Conservation (phyloP, 2,329 filamentous ascomycete genomes). For the Fusarium sterilihyphosum region DNA sequence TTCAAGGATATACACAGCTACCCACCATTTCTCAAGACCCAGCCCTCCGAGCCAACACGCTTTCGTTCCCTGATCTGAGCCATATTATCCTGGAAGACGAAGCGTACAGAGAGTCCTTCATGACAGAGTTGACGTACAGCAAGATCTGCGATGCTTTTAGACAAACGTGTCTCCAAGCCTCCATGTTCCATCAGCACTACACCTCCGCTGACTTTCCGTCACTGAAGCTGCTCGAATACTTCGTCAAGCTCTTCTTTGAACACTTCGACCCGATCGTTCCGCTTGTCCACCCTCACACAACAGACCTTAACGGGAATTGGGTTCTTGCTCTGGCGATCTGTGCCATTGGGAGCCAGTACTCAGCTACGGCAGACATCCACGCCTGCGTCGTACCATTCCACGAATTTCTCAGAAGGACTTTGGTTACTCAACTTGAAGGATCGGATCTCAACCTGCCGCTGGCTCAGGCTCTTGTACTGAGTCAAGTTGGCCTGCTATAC, state of each 20-base stretch:
- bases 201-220: slow-evolving; percentile 38
- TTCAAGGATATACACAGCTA: neutral
- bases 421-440: slow-evolving; percentile 1
- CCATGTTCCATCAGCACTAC: neutral
- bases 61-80: slow-evolving; percentile 1
- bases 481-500: slow-evolving; percentile 16
- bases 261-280: slow-evolving; percentile 47
- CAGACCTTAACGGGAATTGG: slow-evolving; percentile 28
- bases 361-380: slow-evolving; percentile 31
- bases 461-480: slow-evolving; percentile 25
- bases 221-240: slow-evolving; percentile 43
- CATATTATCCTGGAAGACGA: neutral
- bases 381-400: slow-evolving; percentile 36
- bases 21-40: neutral
- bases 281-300: slow-evolving; percentile 39
- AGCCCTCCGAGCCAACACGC: rapidly evolving
- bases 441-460: neutral
- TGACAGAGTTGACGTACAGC: slow-evolving; percentile 7
- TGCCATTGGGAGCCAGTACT: slow-evolving; percentile 40
- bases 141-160: slow-evolving; percentile 10
- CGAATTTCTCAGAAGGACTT: slow-evolving; percentile 36
- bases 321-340: slow-evolving; percentile 36
- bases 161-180: slow-evolving; percentile 3
- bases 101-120: neutral
- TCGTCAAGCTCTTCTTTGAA: slow-evolving; percentile 46